phyloP scores from a whole-genome alignment of 208 protist genomes.

The Leishmania major region DNA sequence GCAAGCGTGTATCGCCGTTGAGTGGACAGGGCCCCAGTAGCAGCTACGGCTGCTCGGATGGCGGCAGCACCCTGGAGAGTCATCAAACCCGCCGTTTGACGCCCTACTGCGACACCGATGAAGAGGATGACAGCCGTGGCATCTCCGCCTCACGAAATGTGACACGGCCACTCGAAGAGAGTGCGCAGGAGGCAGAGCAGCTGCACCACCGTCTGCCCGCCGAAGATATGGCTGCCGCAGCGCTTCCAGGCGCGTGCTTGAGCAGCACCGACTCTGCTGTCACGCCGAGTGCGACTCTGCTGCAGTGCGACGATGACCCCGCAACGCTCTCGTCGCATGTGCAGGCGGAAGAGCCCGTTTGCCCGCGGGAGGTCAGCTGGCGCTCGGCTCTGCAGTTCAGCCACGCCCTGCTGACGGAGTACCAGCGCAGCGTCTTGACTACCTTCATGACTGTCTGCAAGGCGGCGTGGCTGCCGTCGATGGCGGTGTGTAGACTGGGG shows the following conservation, averaged over 20 bases:
- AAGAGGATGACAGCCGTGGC: background rate
- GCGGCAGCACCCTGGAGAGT: constrained; percentile 15
- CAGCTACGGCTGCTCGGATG: constrained; percentile 40
- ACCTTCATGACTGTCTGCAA: constrained; percentile 20
- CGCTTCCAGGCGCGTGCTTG: background rate
- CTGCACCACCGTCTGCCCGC: background rate
- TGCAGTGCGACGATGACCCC: background rate
- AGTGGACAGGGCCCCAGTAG: constrained; percentile 16
- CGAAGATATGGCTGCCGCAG: background rate
- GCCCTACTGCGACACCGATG: constrained; percentile 13
- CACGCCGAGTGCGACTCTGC: background rate
- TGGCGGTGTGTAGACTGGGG: background rate
- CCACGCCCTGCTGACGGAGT: constrained; percentile 14
- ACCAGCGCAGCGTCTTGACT: constrained; percentile 9
- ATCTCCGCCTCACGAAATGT: background rate
- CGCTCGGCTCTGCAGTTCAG: background rate
- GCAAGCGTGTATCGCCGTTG: constrained; percentile 9
- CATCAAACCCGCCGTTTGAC: constrained; percentile 15
- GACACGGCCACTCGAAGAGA: background rate
- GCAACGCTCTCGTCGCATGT: background rate
- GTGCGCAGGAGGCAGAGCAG: background rate
- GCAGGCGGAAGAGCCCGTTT: background rate
- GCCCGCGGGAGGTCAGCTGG: background rate
- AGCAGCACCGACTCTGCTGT: background rate
- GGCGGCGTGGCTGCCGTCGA: constrained; percentile 22